phyloP scores from a whole-genome alignment of 805 yeast species.

The Candida ponderosae region DNA sequence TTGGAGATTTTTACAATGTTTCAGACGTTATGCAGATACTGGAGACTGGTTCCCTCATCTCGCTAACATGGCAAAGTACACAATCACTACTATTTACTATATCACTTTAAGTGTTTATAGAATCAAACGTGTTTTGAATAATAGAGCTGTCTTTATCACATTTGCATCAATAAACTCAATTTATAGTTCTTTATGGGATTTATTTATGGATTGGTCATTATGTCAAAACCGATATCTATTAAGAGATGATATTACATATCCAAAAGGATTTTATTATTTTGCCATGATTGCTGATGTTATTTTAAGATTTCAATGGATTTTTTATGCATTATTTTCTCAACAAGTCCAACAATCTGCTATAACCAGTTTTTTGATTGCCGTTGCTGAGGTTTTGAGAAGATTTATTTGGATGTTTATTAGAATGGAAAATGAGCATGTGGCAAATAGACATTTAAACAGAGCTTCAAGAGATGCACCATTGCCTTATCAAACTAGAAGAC shows the following conservation, averaged over 20 bases:
- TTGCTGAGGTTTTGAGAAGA: constrained; percentile 77
- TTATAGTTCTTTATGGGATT: constrained; percentile 75
- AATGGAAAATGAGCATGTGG: constrained; percentile 93
- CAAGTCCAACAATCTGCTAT: constrained; percentile 84
- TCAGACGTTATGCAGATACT: constrained; percentile 85
- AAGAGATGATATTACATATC: constrained; percentile 66
- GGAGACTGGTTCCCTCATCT: constrained; percentile 96
- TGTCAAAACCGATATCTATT: constrained; percentile 58
- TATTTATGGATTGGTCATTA: constrained; percentile 94
- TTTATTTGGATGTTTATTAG: constrained; percentile 88
- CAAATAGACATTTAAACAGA: constrained; percentile 77
- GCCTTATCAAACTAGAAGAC: constrained; percentile 54
- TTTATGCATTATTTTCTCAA: constrained; percentile 69
- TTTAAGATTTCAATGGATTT: constrained; percentile 86
- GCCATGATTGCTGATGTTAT: constrained; percentile 71
- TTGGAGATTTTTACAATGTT: constrained; percentile 88
- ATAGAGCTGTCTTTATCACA: constrained; percentile 54
- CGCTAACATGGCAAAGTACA: constrained; percentile 79
- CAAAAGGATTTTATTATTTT: constrained; percentile 52
- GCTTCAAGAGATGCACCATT: constrained; percentile 84
- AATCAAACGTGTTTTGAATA: constrained; percentile 33
- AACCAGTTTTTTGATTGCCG: constrained; percentile 75
- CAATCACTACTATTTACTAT: constrained; percentile 58
- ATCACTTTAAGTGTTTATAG: constrained; percentile 73
- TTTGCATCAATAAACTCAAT: constrained; percentile 71